Base-by-base conservation (phyloP, 257 asterid genomes). In the Jacaranda copaia region DNA sequence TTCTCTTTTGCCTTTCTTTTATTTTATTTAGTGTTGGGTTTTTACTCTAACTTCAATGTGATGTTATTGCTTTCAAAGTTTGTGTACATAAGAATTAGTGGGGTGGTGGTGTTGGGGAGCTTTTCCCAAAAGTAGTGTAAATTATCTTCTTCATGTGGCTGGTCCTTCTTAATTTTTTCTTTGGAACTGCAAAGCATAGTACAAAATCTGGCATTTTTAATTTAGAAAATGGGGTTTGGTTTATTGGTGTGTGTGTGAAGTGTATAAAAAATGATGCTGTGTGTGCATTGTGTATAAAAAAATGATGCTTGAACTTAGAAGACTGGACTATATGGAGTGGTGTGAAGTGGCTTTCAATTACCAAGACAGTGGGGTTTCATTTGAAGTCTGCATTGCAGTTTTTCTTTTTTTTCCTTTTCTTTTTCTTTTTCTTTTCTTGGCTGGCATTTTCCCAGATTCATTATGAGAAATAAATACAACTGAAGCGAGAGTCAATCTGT, bases 271-370 rank as follows among this genome's bases (percentile, higher is more conserved):
- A 8, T 55, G 61, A 16, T 0, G 5, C 4, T 16, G 78, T 36
- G 77, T 55, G 4, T 0, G 12, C 18, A 55, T n/a, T n/a, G 65
- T 16, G 76, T 78, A 59, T 68, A 55, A 53, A 77, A 67, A 15
- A 6, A 8, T 55, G 61, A 16, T 0, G 5, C 4, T 16, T n/a
- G 5, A 20, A 55, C 73, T 36, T 81, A 12, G 76, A 66, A 81
- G 51, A 59, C 36, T 72, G 84, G 77, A 53, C 49, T 73, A 35
- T 72, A 70, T 82, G 73, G 85, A 74, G 76, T 78, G 19, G 3
- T 78, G 85, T 82, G 85, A 82, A 49, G 38, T 72, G 57, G 68
- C 40, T 58, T 59, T 66, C 82, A 59, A 77, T 77, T 59, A 81
- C 82, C 82, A 39, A 73, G 85, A 67, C 11, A 59, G 81, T 76